These are phyloP conservation scores for Alternaria postmessia DNA, from an alignment of 2,329 filamentous ascomycete genomes.

Conservation along the genomic window DNA sequence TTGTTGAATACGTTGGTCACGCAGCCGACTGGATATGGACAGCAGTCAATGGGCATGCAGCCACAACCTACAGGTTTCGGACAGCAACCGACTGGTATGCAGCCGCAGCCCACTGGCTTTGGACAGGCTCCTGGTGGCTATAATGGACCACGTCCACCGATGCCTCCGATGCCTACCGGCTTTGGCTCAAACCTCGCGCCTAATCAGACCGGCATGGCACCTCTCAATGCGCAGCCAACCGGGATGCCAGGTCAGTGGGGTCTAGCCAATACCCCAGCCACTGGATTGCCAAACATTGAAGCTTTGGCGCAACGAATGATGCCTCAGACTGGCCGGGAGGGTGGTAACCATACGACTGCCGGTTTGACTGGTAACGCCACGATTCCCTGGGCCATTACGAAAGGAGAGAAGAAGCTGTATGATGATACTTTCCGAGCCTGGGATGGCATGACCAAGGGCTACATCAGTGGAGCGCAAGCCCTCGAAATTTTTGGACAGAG, in stretches of 20 bases:
- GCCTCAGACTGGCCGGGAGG: slow-evolving; percentile 91
- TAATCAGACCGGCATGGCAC: slow-evolving; percentile 68
- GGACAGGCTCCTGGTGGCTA: slow-evolving; percentile 81
- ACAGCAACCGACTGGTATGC: slow-evolving; percentile 44
- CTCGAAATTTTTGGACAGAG: slow-evolving; percentile 98
- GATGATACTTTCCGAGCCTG: slow-evolving; percentile 94
- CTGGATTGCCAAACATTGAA: slow-evolving; percentile 91
- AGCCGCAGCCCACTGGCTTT: slow-evolving; percentile 60
- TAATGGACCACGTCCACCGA: slow-evolving; percentile 78
- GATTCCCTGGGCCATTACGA: slow-evolving; percentile 98
- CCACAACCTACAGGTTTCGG: slow-evolving; percentile 53
- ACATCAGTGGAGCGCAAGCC: slow-evolving; percentile 87
- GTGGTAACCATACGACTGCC: slow-evolving; percentile 79
- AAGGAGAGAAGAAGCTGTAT: slow-evolving; percentile 97
- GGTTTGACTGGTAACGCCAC: slow-evolving; percentile 92
- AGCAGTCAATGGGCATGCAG: slow-evolving; percentile 68
- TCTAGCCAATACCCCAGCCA: slow-evolving; percentile 91
- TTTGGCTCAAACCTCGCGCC: slow-evolving; percentile 61
- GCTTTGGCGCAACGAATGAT: slow-evolving; percentile 93
- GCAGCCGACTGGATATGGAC: slow-evolving; percentile 63
- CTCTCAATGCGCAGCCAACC: slow-evolving; percentile 91
- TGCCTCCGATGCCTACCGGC: slow-evolving; percentile 76
- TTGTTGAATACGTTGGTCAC: slow-evolving; percentile 65
- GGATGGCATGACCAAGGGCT: slow-evolving; percentile 94
- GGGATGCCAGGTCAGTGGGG: slow-evolving; percentile 96